Evolutionary conservation across 306 rosid species (phyloP), one percentile per base, ranked within the genome.

Genomic region (Lablab purpureus): DNA sequence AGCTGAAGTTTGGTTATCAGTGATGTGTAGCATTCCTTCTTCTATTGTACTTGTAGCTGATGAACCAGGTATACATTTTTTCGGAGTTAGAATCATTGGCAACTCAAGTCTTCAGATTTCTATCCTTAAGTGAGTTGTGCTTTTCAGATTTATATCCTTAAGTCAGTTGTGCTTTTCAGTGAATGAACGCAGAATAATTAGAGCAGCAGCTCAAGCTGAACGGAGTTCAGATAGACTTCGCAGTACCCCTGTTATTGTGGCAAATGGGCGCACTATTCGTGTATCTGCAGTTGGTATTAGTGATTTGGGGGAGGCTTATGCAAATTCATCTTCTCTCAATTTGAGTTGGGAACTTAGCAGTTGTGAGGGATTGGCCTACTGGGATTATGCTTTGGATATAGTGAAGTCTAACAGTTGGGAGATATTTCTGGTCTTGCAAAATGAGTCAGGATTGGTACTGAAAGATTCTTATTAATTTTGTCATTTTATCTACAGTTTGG

Each of bases 311-410:
- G 93, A 92, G 85, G 85, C 90, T 73, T 94, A 89, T 88, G 95
- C 95, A 71, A 94, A 94, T 76, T 91, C 97, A 81, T 94, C 99
- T 84, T 92, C 97, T 62, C 91, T 92, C 71, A 76, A 64, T 85
- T 86, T 94, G 92, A 85, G 84, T 77, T 94, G 99, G 99, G 95
- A 87, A 75, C 94, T 94, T 73, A 67, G 86, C 73, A 72, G 84
- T 82, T 92, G 97, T 83, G 89, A 85, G 52, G 94, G 90, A 79
- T 80, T 92, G 67, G 97, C 93, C 70, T 77, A 87, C 74, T 94
- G 97, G 99, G 90, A 86, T 76, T 86, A 85, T 65, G 77, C 82
- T 72, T 66, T 74, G 82, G 87, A 89, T 79, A 73, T 71, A 36
- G 75, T 62, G 84, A 83, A 82, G 85, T 74, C 84, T 34, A 77